Percentiles rank a stretch among this genome's conserved stretches.
Conservation (phyloP, 306 rosid species). For the Castanea crenata region DNA sequence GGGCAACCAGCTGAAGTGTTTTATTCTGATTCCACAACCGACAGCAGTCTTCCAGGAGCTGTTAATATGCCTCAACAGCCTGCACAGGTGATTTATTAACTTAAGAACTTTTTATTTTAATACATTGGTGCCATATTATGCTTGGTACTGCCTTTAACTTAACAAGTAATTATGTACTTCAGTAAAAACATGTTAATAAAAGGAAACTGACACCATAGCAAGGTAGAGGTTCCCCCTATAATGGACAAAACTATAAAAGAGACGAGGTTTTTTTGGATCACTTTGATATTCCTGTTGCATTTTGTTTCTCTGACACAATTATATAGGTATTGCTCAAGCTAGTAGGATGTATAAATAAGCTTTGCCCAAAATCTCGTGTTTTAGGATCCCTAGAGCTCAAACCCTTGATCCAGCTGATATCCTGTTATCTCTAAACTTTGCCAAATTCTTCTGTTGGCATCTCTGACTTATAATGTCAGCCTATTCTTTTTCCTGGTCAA, state of each 20-base stretch:
- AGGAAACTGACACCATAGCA: not conserved
- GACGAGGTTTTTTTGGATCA: not conserved
- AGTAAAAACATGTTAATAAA: not conserved
- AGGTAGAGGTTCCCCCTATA: not conserved
- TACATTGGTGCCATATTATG: not conserved
- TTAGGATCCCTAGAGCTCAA: not conserved
- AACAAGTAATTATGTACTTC: not conserved
- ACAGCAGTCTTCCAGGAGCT: conserved; percentile 35
- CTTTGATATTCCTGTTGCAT: not conserved
- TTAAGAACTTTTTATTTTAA: not conserved
- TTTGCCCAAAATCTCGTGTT: not conserved
- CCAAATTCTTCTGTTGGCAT: conserved; percentile 12
- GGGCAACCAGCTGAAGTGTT: conserved; percentile 94
- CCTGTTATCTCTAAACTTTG: conserved; percentile 8
- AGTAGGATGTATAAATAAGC: conserved; percentile 19
- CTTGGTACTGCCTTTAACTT: not conserved
- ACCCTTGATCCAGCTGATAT: conserved; percentile 11
- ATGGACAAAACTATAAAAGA: not conserved
- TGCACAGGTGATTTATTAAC: conserved; percentile 58
- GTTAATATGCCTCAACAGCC: conserved; percentile 43
- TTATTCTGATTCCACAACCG: conserved; percentile 34
- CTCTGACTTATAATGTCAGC: conserved; percentile 17
- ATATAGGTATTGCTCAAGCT: not conserved
- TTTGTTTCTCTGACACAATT: not conserved
- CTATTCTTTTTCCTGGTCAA: conserved; percentile 17